These are phyloP conservation scores for Millerago galiae DNA, from an alignment of 805 yeast species.

Conservation along the genomic window DNA sequence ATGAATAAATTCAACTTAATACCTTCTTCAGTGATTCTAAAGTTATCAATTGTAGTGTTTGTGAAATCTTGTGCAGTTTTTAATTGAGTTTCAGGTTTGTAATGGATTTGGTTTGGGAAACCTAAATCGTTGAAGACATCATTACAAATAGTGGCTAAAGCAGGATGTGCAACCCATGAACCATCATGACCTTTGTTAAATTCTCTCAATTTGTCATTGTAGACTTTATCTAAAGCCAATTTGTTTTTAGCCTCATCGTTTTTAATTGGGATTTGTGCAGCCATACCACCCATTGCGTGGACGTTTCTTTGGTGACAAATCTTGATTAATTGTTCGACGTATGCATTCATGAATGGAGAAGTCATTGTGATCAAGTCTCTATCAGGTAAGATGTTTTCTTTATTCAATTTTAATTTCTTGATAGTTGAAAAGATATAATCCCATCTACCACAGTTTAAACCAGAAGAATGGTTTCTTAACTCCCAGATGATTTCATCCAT, in stretches of 20 bases:
- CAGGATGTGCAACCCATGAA: constrained; percentile 88
- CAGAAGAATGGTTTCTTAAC: constrained; percentile 70
- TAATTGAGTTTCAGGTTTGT: constrained; percentile 36
- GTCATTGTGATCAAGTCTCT: constrained; percentile 76
- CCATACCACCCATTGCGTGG: constrained; percentile 90
- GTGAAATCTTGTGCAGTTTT: constrained; percentile 52
- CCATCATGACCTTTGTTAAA: constrained; percentile 78
- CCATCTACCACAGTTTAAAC: constrained; percentile 88
- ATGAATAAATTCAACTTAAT: constrained; percentile 65
- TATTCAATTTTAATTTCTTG: constrained; percentile 61
- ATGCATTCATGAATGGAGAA: constrained; percentile 75
- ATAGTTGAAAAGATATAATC: constrained; percentile 80
- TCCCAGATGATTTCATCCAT: constrained; percentile 80
- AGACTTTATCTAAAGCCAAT: constrained; percentile 64
- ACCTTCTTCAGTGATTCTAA: constrained; percentile 62
- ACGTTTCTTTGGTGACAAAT: constrained; percentile 74
- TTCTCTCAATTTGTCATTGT: constrained; percentile 70
- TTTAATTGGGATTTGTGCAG: constrained; percentile 81
- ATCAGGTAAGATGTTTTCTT: constrained; percentile 65
- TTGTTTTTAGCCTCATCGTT: constrained; percentile 57
- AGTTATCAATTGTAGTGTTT: constrained; percentile 57
- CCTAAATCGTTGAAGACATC: constrained; percentile 73
- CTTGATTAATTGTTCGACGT: constrained; percentile 66
- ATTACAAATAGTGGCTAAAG: constrained; percentile 67
- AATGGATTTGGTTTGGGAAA: constrained; percentile 67